Evolutionary conservation across 1,284 basidiomycete genomes (phyloP).

Genomic region (Cryptococcus sp.): DNA sequence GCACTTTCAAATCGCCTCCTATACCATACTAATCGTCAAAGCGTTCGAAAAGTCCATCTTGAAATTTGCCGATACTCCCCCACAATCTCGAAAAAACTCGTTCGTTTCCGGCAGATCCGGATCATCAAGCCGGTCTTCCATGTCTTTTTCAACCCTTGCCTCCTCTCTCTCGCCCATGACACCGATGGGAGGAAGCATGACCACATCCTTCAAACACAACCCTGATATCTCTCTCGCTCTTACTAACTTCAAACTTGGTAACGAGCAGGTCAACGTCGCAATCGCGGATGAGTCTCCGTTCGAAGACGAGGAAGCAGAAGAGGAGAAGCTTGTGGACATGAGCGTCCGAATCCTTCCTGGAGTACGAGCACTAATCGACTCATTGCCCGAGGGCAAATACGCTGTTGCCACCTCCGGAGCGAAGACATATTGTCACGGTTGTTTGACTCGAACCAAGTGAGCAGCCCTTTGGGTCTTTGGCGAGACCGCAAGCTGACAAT

Average conservation of each 20-base stretch:
- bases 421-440: slow-evolving; percentile 55
- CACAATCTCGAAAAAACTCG: slow-evolving; percentile 46
- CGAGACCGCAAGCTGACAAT: slow-evolving; percentile 24
- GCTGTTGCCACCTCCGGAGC: slow-evolving; percentile 73
- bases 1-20: background rate
- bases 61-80: slow-evolving; percentile 65
- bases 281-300: slow-evolving; percentile 38
- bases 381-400: slow-evolving; percentile 62
- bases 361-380: slow-evolving; percentile 63
- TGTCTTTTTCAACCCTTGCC: slow-evolving; percentile 44
- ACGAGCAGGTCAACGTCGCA: slow-evolving; percentile 1
- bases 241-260: slow-evolving; percentile 10
- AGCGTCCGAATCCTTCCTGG: slow-evolving; percentile 69
- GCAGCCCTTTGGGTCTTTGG: slow-evolving; percentile 11
- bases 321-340: slow-evolving; percentile 57
- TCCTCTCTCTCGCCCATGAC: slow-evolving; percentile 21
- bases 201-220: slow-evolving; percentile 39
- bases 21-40: background rate
- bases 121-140: slow-evolving; percentile 35
- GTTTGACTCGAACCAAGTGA: slow-evolving; percentile 17
- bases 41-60: slow-evolving; percentile 67
- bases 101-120: slow-evolving; percentile 8
- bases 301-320: slow-evolving; percentile 58
- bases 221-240: slow-evolving; percentile 4
- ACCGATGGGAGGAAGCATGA: slow-evolving; percentile 10